Evolutionary conservation across 176 grass and related monocot species (phyloP), one percentile per base, ranked within the genome.

Genomic region (Zizania latifolia): DNA sequence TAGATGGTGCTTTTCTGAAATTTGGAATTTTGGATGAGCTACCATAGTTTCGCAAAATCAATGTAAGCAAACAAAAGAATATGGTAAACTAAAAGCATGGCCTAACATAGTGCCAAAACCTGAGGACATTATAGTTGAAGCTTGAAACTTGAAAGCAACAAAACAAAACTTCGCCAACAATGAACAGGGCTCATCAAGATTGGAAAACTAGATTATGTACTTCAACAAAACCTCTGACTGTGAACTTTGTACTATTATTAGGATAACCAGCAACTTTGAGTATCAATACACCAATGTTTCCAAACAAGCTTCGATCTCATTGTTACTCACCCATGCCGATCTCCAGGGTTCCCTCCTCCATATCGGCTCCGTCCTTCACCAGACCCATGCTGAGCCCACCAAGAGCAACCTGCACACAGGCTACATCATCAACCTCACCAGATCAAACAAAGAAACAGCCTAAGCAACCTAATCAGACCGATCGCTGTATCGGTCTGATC

Each of bases 261-360:
- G 65, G 11, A 38, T 27, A 72, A 29, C 10, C 19, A 35, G 62
- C 13, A 67, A 46, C 1, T 15, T 59, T 78, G 28, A 12, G 29
- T 39, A 71, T 1, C 4, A 21, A 32, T 36, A 41, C 17, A 63
- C 17, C 39, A 63, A 3, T 4, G 7, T 50, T 50, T 46, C 36
- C 13, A 30, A 31, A n/a, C n/a, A n/a, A n/a, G 58, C 31, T 61
- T 21, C 17, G 59, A 44, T 15, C 62, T 63, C 41, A 24, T 29
- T 17, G 10, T 1, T 6, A 77, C 81, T 79, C 83, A 87, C 88
- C 84, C 70, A 90, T 90, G 61, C 84, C 88, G 41, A 88, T 92
- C 58, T 92, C 89, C 75, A 92, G 81, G 6, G 78, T 75, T 71
- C 89, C 86, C 76, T 92, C 86, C 81, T 86, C 89, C 74, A 86